Evolutionary conservation across 2,329 filamentous ascomycete genomes (phyloP).

Genomic region (Paecilomyces formosus): DNA sequence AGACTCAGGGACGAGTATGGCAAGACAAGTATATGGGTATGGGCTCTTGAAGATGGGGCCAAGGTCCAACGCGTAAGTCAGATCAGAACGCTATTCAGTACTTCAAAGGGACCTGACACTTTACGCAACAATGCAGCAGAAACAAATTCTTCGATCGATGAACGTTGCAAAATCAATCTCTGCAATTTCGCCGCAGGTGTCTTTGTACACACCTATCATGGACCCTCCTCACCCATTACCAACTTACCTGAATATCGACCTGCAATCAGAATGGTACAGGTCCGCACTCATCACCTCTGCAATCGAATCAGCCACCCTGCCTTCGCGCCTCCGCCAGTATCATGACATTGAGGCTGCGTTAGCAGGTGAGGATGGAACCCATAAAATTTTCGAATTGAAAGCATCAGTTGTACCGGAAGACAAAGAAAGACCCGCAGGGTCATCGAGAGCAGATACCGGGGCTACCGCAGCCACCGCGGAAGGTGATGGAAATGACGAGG

Average conservation of each 20-base stretch:
- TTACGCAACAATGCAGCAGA: conserved; percentile 33
- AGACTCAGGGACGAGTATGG: conserved; percentile 82
- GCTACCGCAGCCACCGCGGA: conserved; percentile 3
- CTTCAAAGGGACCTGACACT: conserved; percentile 6
- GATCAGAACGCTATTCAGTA: conserved; percentile 1
- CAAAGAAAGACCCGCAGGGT: conserved; percentile 1
- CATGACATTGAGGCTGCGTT: conserved; percentile 40
- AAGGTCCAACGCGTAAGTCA: conserved; percentile 47
- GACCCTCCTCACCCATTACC: conserved; percentile 53
- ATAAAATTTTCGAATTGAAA: conserved; percentile 67
- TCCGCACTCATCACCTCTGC: conserved; percentile 69
- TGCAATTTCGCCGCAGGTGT: conserved; percentile 62
- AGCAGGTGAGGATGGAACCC: conserved; percentile 56
- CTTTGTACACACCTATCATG: conserved; percentile 69
- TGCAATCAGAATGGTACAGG: conserved; percentile 66
- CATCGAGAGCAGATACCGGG: conserved; percentile 1
- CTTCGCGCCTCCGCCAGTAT: conserved; percentile 50
- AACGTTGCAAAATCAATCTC: conserved; percentile 69
- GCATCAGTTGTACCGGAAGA: conserved; percentile 49
- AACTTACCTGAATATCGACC: conserved; percentile 52
- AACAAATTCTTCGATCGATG: conserved; percentile 56
- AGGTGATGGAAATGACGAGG: conserved; percentile 8
- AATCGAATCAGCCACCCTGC: conserved; percentile 71
- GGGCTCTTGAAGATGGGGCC: conserved; percentile 64
- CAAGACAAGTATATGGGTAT: conserved; percentile 79